These are phyloP conservation scores for Pleurotus eryngii DNA, from an alignment of 768 basidiomycete genomes.

Conservation along the genomic window DNA sequence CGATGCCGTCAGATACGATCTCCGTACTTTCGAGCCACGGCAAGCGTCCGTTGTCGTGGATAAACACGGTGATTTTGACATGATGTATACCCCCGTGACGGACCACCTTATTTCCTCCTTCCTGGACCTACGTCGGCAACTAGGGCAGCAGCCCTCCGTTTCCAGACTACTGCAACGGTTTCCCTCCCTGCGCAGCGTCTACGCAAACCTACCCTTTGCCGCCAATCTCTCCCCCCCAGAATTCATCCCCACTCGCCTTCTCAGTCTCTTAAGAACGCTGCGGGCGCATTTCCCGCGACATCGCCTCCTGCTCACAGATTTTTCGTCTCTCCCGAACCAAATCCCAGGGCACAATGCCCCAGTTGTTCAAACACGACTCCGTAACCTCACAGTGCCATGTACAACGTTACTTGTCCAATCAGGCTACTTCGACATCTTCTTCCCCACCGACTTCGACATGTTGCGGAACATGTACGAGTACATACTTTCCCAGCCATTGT, in stretches of 20 bases:
- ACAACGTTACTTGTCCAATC: slow-evolving; percentile 88
- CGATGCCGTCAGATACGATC: slow-evolving; percentile 89
- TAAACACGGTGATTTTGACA: slow-evolving; percentile 76
- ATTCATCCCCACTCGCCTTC: slow-evolving; percentile 88
- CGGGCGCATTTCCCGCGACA: slow-evolving; percentile 86
- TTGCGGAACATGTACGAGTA: slow-evolving; percentile 90
- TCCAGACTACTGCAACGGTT: slow-evolving; percentile 53
- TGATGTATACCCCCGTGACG: slow-evolving; percentile 76
- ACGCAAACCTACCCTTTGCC: slow-evolving; percentile 76
- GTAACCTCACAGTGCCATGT: slow-evolving; percentile 83
- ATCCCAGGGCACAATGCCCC: slow-evolving; percentile 78
- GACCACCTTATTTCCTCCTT: slow-evolving; percentile 84
- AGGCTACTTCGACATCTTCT: slow-evolving; percentile 98
- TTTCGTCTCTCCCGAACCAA: slow-evolving; percentile 82
- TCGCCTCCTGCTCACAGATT: slow-evolving; percentile 92
- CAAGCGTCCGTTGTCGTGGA: slow-evolving; percentile 84
- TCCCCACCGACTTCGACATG: slow-evolving; percentile 86
- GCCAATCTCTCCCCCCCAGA: slow-evolving; percentile 87
- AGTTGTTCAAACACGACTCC: slow-evolving; percentile 92
- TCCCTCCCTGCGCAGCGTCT: slow-evolving; percentile 57
- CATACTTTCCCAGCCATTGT: slow-evolving; percentile 59
- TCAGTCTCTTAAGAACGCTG: slow-evolving; percentile 80
- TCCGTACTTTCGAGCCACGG: slow-evolving; percentile 72
- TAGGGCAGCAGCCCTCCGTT: slow-evolving; percentile 57
- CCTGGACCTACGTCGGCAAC: slow-evolving; percentile 61